These are phyloP conservation scores for Truncatella angustata DNA, from an alignment of 2,329 filamentous ascomycete species.

Conservation along the genomic window DNA sequence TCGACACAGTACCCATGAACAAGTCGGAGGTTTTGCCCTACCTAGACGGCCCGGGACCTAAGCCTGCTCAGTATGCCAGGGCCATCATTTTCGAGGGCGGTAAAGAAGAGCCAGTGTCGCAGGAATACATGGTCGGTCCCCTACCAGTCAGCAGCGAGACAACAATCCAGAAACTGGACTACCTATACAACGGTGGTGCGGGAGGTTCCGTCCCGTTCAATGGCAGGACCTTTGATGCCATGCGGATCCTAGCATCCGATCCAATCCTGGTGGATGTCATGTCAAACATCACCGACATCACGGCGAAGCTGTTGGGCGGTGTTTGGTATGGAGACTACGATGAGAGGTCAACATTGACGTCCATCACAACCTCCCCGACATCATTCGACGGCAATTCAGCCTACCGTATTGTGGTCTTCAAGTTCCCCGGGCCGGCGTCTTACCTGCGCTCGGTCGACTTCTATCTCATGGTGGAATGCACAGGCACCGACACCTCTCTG, in stretches of 20 bases:
- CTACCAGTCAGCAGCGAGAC: constrained; percentile 40
- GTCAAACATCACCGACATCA: constrained; percentile 45
- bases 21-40: constrained; percentile 45
- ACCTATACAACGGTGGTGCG: constrained; percentile 41
- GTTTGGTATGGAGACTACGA: constrained; percentile 30
- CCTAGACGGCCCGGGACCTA: constrained; percentile 33
- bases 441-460: constrained; percentile 45
- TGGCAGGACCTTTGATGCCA: constrained; percentile 30
- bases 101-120: constrained; percentile 38
- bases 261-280: constrained; percentile 36
- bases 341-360: constrained; percentile 28
- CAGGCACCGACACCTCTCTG: constrained; percentile 39
- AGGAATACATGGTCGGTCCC: constrained; percentile 49
- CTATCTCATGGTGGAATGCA: constrained; percentile 40
- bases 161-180: constrained; percentile 36
- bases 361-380: constrained; percentile 32
- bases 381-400: constrained; percentile 39
- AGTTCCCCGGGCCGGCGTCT: constrained; percentile 34
- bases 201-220: constrained; percentile 35
- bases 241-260: constrained; percentile 29
- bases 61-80: constrained; percentile 41
- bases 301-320: constrained; percentile 34
- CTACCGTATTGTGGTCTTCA: constrained; percentile 40
- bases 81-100: constrained; percentile 45
- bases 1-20: constrained; percentile 47